Conservation (phyloP, 2,329 filamentous ascomycete species). For the Didymella lethalis region DNA sequence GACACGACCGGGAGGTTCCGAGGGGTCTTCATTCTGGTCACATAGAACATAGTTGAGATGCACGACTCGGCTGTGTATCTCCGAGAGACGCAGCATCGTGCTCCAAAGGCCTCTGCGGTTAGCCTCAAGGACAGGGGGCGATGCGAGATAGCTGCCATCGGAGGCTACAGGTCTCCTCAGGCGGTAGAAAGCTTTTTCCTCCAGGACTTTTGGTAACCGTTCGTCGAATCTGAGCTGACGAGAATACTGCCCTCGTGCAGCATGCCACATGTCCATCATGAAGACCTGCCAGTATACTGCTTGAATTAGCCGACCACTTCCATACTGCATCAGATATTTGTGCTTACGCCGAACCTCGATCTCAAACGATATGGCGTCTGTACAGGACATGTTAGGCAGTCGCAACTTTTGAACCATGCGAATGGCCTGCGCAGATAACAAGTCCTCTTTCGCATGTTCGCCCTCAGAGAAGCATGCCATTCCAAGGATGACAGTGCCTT, state of each 20-base stretch:
- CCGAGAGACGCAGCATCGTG: constrained; percentile 13
- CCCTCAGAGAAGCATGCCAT: constrained; percentile 15
- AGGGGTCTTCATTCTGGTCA: constrained; percentile 2
- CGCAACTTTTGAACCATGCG: constrained; percentile 14
- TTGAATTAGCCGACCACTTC: background rate
- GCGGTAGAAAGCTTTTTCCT: constrained; percentile 9
- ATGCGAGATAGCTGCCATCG: background rate
- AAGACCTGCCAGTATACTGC: constrained; percentile 16
- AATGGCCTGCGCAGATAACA: constrained; percentile 14
- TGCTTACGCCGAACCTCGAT: constrained; percentile 6
- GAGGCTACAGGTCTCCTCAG: background rate
- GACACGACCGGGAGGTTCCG: constrained; percentile 1
- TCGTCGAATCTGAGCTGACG: constrained; percentile 11
- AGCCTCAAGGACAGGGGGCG: background rate
- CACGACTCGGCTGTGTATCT: constrained; percentile 15
- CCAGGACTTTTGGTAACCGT: constrained; percentile 4
- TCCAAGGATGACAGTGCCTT: constrained; percentile 13
- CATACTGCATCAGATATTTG: too few species aligned
- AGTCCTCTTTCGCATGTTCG: constrained; percentile 8
- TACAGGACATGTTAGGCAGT: background rate
- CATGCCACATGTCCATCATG: constrained; percentile 14
- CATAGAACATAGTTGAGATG: constrained; percentile 15
- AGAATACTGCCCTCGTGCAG: constrained; percentile 7
- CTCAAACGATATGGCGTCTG: constrained; percentile 7
- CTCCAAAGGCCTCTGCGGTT: constrained; percentile 13